phyloP scores from a whole-genome alignment of 768 basidiomycete genomes.

The Pulveroboletus sp. region DNA sequence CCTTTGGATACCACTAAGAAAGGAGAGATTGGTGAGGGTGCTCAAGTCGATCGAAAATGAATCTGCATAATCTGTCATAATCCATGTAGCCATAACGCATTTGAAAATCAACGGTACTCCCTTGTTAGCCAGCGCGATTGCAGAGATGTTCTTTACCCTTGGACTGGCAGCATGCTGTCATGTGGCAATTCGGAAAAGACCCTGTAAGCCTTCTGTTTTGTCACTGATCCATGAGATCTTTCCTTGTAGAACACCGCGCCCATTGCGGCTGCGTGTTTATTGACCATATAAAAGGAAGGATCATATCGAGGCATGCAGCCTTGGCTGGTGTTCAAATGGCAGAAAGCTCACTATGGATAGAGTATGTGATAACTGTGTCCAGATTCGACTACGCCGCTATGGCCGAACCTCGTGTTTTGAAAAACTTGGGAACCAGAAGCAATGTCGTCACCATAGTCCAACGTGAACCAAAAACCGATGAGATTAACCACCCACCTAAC shows the following conservation, averaged over 20 bases:
- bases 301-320: not conserved
- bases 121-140: not conserved
- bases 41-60: conserved; percentile 31
- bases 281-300: not conserved
- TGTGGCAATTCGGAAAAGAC: no score
- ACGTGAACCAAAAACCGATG: not conserved
- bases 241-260: no score
- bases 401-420: not conserved
- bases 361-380: not conserved
- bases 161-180: no score
- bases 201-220: not conserved
- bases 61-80: conserved; percentile 8
- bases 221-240: not conserved
- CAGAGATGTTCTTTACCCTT: not conserved
- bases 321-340: not conserved
- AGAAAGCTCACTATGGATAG: not conserved
- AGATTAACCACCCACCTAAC: not conserved
- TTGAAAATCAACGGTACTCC: not conserved
- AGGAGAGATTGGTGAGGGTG: conserved; percentile 62
- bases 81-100: not conserved
- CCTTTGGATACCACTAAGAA: conserved; percentile 86
- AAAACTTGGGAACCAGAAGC: not conserved
- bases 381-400: not conserved
- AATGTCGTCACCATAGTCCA: no score
- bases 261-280: not conserved